Evolutionary conservation across 116 monocot genomes (phyloP), one percentile per base, ranked within the genome.

Genomic region (Iris pallida): DNA sequence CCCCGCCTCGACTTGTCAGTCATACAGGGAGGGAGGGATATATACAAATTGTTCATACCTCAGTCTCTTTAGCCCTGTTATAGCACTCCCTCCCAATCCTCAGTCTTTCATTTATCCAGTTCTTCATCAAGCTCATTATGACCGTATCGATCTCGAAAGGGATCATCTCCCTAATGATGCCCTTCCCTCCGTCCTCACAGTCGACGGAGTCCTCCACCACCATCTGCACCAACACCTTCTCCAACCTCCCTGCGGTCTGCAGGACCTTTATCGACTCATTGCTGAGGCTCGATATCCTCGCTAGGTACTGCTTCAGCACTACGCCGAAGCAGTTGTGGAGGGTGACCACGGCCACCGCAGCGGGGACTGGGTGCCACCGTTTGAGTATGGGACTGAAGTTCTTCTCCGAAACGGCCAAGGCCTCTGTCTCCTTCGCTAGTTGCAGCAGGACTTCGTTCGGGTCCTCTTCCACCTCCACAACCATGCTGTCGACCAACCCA

Each of bases 101-200:
- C 43, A 97, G 42, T 79, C 85, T 76, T 41, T 89, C 87, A 1
- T 81, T 75, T 2, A 92, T 91, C 96, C 96, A 97, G 48, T 53
- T 70, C 78, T 81, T 97, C 77, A 89, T 71, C 47, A 97, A 74
- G 11, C 61, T 66, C 40, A 75, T 46, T 1, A 81, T 64, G 6
- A 97, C 70, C 57, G 85, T 65, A 0, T 97, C 96, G 0, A 92
- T 87, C 42, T 97, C 96, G 40, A 83, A 92, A 8, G 92, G 96
- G 9, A 81, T 51, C 89, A 92, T 89, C 79, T 97, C 96, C 57
- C 72, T 72, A 10, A 92, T 89, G 4, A 97, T 59, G 1, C 64
- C 80, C 79, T 88, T 96, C 7, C 89, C 92, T 0, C 92, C 96
- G 54, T 97, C 92, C 0, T 87, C 87, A 65, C 79, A 89, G 20